phyloP scores from a whole-genome alignment of 2,329 filamentous ascomycete species.

The Beauveria sp. region DNA sequence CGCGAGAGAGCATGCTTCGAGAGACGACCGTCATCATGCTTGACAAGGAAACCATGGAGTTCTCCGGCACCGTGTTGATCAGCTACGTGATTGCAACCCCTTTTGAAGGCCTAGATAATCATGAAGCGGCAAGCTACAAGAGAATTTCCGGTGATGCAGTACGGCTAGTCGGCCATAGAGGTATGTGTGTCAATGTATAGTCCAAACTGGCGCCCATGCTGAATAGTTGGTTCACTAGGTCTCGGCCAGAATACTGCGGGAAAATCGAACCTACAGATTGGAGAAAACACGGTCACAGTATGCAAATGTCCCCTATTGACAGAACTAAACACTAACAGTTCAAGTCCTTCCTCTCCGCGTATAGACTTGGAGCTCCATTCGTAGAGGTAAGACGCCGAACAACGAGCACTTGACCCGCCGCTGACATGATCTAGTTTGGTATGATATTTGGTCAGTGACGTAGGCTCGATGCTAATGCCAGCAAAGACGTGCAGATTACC shows the following conservation, averaged over 20 bases:
- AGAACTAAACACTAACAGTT: not conserved
- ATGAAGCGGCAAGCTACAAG: not conserved
- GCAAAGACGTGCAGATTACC: constrained; percentile 32
- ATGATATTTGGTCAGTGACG: not conserved
- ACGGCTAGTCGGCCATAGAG: constrained; percentile 26
- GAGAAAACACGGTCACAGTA: constrained; percentile 7
- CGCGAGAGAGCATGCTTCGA: constrained; percentile 25
- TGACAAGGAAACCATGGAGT: constrained; percentile 20
- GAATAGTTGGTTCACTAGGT: not conserved
- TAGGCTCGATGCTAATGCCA: not conserved
- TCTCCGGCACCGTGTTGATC: constrained; percentile 26
- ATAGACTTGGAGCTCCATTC: constrained; percentile 4
- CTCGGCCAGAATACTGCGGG: constrained; percentile 7
- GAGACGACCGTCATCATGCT: constrained; percentile 26
- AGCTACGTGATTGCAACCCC: constrained; percentile 24
- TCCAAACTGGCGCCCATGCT: not conserved
- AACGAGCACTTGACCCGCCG: no score
- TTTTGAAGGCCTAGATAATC: constrained; percentile 13
- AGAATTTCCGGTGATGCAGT: constrained; percentile 2
- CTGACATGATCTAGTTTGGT: constrained; percentile 7
- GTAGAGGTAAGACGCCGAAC: not conserved
- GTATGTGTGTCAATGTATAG: constrained; percentile 14
- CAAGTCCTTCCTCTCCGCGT: constrained; percentile 6
- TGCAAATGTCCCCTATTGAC: not conserved
- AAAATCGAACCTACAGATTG: constrained; percentile 1